Evolutionary conservation across 2,329 filamentous ascomycete genomes (phyloP).

Genomic region (Colletotrichum agaves): DNA sequence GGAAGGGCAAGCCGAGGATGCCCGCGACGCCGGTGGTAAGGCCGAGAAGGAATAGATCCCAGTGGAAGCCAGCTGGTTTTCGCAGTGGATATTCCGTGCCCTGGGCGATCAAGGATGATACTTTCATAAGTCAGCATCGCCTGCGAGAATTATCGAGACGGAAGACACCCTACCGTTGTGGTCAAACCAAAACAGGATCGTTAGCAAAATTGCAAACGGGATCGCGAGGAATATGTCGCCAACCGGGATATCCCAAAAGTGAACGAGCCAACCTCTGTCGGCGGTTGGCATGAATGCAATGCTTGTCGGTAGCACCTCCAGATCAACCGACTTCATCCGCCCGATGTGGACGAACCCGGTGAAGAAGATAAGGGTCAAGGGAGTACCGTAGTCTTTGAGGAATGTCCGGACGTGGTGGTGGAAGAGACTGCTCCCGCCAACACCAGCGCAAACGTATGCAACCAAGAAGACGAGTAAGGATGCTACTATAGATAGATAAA

Average conservation of each 20-base stretch:
- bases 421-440: constrained; percentile 79
- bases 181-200: constrained; percentile 89
- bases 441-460: constrained; percentile 77
- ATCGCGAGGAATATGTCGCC: constrained; percentile 83
- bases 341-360: constrained; percentile 90
- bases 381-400: constrained; percentile 89
- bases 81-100: constrained; percentile 84
- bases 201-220: constrained; percentile 86
- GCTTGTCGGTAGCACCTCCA: constrained; percentile 79
- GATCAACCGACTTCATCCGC: constrained; percentile 76
- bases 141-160: fast-evolving
- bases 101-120: constrained; percentile 84
- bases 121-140: constrained; percentile 51
- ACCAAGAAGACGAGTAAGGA: constrained; percentile 81
- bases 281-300: constrained; percentile 82
- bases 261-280: constrained; percentile 79
- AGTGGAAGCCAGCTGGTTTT: constrained; percentile 87
- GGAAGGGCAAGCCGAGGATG: constrained; percentile 80
- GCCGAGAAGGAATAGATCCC: constrained; percentile 85
- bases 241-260: constrained; percentile 81
- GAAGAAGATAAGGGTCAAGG: constrained; percentile 86
- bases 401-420: constrained; percentile 81
- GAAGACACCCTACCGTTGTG: constrained; percentile 72
- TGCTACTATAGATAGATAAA: constrained; percentile 84
- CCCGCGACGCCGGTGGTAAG: constrained; percentile 81